Conservation (phyloP, 1,284 basidiomycete genomes). For the Peniophora sp. region DNA sequence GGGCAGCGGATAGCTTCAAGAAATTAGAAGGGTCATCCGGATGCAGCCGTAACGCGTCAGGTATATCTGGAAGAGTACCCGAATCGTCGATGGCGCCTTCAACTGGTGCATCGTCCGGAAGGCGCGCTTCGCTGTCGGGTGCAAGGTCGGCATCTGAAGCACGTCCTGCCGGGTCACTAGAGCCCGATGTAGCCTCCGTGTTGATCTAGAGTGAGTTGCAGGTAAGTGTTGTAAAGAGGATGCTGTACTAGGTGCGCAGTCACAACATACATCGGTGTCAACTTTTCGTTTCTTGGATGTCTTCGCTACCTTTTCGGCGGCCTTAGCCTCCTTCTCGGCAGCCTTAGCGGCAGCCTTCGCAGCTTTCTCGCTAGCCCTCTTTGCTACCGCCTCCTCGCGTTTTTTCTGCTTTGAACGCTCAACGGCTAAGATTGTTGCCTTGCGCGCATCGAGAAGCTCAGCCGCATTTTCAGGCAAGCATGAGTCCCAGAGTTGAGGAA, state of each 20-base stretch:
- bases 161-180: too few species aligned
- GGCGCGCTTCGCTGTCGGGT: too few species aligned
- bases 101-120: not conserved
- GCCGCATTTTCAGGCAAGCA: constrained; percentile 4
- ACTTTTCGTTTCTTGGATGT: too few species aligned
- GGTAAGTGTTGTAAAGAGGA: too few species aligned
- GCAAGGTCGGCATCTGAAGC: too few species aligned
- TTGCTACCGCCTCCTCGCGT: not conserved
- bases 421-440: not conserved
- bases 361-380: not conserved
- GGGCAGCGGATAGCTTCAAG: constrained; percentile 15
- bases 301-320: not conserved
- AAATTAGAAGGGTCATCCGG: constrained; percentile 18
- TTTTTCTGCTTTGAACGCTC: not conserved
- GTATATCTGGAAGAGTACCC: not conserved
- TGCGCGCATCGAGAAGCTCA: not conserved
- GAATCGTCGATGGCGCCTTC: not conserved
- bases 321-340: not conserved
- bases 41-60: constrained; percentile 11
- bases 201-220: too few species aligned
- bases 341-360: not conserved
- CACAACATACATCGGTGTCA: too few species aligned
- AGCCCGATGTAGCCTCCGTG: too few species aligned
- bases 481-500: constrained; percentile 15
- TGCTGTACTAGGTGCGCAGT: too few species aligned